phyloP scores from a whole-genome alignment of 1,139 yeast species.

The Dujonia santamariae region DNA sequence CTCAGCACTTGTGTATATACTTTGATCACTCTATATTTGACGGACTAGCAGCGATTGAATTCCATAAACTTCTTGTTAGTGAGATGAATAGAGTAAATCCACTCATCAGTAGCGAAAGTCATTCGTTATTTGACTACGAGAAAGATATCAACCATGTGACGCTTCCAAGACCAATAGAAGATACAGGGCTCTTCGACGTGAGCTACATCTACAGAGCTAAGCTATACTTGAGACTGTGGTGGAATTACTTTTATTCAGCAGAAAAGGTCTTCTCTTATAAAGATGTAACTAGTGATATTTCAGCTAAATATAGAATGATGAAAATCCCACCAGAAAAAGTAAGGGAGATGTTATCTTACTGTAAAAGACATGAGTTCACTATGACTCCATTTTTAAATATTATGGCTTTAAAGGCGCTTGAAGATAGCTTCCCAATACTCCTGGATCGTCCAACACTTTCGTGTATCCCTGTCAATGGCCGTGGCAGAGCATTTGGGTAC shows the following conservation, averaged over 20 bases:
- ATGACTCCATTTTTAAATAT: constrained; percentile 25
- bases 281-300: not conserved
- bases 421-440: constrained; percentile 18
- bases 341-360: constrained; percentile 11
- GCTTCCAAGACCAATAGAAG: not conserved
- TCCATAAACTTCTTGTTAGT: constrained; percentile 29
- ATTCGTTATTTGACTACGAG: not conserved
- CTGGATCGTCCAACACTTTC: constrained; percentile 14
- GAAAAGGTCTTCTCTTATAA: constrained; percentile 3
- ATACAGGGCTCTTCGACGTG: constrained; percentile 1
- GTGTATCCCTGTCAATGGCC: constrained; percentile 21
- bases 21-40: constrained; percentile 36
- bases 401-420: constrained; percentile 18
- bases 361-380: constrained; percentile 18
- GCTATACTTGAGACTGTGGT: constrained; percentile 2
- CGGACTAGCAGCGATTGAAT: constrained; percentile 30
- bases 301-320: constrained; percentile 9
- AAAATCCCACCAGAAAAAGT: constrained; percentile 12
- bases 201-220: constrained; percentile 1
- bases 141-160: not conserved
- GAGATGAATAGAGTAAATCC: not conserved
- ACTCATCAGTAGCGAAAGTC: not conserved
- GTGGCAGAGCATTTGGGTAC: constrained; percentile 16
- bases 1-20: constrained; percentile 19
- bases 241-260: too few species aligned